Evolutionary conservation across 139 green algal species (phyloP).

Genomic region (Parachlorella kessleri): DNA sequence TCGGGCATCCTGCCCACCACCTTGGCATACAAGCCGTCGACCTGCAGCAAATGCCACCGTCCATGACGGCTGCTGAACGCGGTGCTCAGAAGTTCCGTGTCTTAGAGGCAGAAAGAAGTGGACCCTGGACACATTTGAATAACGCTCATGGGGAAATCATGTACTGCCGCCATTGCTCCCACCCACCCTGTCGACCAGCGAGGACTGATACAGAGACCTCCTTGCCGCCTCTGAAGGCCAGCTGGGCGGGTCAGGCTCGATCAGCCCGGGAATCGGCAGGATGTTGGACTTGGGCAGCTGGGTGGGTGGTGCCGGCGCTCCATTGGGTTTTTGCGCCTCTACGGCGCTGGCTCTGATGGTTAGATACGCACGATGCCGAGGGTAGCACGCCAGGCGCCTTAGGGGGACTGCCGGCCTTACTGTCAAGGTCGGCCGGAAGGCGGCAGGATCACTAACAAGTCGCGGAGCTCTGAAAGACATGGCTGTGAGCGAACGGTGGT

Average conservation of each 20-base stretch:
- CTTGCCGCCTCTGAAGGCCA: slow-evolving; percentile 27
- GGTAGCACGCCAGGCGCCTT: too few species aligned
- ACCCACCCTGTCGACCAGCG: slow-evolving; percentile 19
- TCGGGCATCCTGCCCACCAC: slow-evolving; percentile 19
- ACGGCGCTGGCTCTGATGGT: too few species aligned
- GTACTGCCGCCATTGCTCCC: neutral
- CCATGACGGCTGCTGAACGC: neutral
- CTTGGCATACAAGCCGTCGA: slow-evolving; percentile 17
- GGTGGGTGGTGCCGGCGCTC: too few species aligned
- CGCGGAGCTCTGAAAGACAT: too few species aligned
- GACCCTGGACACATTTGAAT: too few species aligned
- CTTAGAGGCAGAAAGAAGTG: neutral
- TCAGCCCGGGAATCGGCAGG: neutral
- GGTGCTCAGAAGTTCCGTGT: neutral
- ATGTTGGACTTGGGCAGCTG: neutral
- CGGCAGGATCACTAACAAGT: too few species aligned
- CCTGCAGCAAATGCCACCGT: neutral
- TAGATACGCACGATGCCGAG: too few species aligned
- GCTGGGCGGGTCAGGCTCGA: neutral
- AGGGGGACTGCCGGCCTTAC: too few species aligned
- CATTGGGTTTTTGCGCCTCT: too few species aligned
- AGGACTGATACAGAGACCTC: slow-evolving; percentile 1
- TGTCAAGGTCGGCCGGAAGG: too few species aligned
- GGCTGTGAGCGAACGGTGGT: too few species aligned
- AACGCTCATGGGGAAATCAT: too few species aligned